phyloP scores from a whole-genome alignment of 23 red algal species.

The Chondrus crispus region DNA sequence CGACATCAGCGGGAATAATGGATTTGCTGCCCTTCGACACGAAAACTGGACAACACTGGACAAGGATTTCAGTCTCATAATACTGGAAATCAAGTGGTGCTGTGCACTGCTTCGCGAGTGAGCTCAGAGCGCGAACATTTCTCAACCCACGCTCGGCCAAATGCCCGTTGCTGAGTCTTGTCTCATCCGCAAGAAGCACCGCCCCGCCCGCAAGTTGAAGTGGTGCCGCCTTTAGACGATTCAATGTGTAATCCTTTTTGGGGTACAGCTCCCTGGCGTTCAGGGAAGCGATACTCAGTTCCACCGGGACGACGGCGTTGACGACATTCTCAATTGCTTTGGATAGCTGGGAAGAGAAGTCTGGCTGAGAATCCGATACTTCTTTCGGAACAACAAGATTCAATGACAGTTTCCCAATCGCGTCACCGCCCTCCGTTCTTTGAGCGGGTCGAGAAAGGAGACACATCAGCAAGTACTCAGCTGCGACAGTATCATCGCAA shows the following conservation, averaged over 20 bases:
- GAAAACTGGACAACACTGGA: conserved; percentile 36
- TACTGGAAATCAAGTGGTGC: conserved; percentile 58
- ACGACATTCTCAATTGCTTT: conserved; percentile 11
- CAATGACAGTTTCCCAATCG: conserved; percentile 61
- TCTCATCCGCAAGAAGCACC: conserved; percentile 48
- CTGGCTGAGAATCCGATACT: background rate
- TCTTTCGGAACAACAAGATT: conserved; percentile 49
- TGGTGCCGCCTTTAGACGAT: conserved; percentile 60
- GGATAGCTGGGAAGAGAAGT: background rate
- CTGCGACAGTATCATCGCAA: conserved; percentile 34
- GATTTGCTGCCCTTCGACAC: conserved; percentile 46
- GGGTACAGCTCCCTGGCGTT: conserved; percentile 55
- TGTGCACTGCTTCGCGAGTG: background rate
- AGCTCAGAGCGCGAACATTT: conserved; percentile 49
- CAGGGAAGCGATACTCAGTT: conserved; percentile 38
- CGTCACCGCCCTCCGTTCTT: background rate
- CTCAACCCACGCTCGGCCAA: conserved; percentile 56
- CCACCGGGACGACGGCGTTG: conserved; percentile 24
- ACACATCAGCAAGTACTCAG: conserved; percentile 52
- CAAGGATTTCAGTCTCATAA: conserved; percentile 31
- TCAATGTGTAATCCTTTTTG: conserved; percentile 61
- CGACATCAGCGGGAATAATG: conserved; percentile 44
- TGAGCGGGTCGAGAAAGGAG: conserved; percentile 19
- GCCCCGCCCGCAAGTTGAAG: conserved; percentile 40
- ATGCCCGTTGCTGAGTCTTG: conserved; percentile 31